A percentile compares a stretch with the other conserved stretches of the same genome.
These are phyloP conservation scores for Kokia cookei DNA, from an alignment of 441 rosid species.

Conservation along the genomic window DNA sequence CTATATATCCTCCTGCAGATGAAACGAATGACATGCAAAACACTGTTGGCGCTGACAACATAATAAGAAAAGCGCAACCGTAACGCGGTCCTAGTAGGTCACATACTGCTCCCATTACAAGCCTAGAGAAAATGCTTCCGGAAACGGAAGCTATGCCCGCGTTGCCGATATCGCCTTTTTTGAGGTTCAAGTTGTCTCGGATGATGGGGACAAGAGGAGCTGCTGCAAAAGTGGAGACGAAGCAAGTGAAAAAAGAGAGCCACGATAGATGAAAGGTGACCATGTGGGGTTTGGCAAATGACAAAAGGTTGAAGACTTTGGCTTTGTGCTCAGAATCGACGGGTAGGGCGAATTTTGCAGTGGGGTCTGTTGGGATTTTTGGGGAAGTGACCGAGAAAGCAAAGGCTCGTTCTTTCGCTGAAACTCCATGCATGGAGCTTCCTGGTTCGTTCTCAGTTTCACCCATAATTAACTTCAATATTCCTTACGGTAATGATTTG, in stretches of 20 bases:
- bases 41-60: constrained; percentile 35
- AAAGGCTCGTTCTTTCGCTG: constrained; percentile 12
- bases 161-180: constrained; percentile 31
- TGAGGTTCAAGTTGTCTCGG: constrained; percentile 37
- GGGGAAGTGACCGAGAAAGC: constrained; percentile 5
- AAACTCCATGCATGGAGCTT: constrained; percentile 21
- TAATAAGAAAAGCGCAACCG: constrained; percentile 28
- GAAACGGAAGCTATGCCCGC: constrained; percentile 44
- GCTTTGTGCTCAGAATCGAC: constrained; percentile 43
- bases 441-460: constrained; percentile 7
- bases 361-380: constrained; percentile 7
- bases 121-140: constrained; percentile 37
- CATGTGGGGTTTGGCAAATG: constrained; percentile 43
- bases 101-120: constrained; percentile 41
- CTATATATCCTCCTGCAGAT: constrained; percentile 29
- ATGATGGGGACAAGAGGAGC: constrained; percentile 42
- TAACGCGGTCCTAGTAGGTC: constrained; percentile 39
- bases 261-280: constrained; percentile 38
- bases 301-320: constrained; percentile 32
- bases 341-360: constrained; percentile 27
- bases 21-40: constrained; percentile 35
- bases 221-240: constrained; percentile 43
- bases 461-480: not conserved
- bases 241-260: constrained; percentile 48
- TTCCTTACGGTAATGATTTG: not conserved